These are phyloP conservation scores for Chrysosporium queenslandicum DNA, from an alignment of 2,329 filamentous ascomycete genomes.

Conservation along the genomic window DNA sequence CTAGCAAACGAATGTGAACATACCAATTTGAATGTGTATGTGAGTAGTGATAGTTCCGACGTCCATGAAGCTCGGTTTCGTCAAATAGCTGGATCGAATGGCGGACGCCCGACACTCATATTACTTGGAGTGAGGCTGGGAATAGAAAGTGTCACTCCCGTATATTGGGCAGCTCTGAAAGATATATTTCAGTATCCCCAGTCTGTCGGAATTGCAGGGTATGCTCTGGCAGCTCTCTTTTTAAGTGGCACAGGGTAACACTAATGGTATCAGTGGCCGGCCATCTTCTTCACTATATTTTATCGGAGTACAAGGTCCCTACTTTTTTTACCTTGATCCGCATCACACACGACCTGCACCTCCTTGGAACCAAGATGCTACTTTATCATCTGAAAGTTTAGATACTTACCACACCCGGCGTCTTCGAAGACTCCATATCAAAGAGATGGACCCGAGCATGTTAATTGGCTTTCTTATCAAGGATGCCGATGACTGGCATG, in stretches of 20 bases:
- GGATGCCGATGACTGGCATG: constrained; percentile 69
- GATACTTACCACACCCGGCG: constrained; percentile 79
- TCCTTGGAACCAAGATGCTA: constrained; percentile 46
- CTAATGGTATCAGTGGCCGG: constrained; percentile 54
- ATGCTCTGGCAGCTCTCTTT: constrained; percentile 25
- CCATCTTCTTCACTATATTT: constrained; percentile 83
- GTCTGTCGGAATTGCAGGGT: constrained; percentile 94
- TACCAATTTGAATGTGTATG: constrained; percentile 65
- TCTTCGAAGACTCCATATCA: constrained; percentile 68
- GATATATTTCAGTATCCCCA: constrained; percentile 75
- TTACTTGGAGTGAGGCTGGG: constrained; percentile 81
- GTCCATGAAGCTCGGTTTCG: constrained; percentile 87
- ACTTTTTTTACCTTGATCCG: constrained; percentile 91
- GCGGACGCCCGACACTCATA: constrained; percentile 75
- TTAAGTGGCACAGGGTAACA: background rate
- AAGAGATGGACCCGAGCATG: constrained; percentile 98
- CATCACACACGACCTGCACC: constrained; percentile 73
- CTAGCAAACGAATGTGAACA: constrained; percentile 57
- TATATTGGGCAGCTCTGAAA: constrained; percentile 91
- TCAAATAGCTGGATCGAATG: constrained; percentile 54
- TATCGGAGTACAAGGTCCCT: constrained; percentile 59
- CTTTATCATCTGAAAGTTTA: constrained; percentile 63
- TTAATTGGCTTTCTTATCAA: constrained; percentile 83
- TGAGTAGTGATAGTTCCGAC: constrained; percentile 80
- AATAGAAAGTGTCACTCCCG: constrained; percentile 85